Evolutionary conservation across 177 flowering plant genomes (phyloP).

Genomic region (Tripterygium wilfordii): DNA sequence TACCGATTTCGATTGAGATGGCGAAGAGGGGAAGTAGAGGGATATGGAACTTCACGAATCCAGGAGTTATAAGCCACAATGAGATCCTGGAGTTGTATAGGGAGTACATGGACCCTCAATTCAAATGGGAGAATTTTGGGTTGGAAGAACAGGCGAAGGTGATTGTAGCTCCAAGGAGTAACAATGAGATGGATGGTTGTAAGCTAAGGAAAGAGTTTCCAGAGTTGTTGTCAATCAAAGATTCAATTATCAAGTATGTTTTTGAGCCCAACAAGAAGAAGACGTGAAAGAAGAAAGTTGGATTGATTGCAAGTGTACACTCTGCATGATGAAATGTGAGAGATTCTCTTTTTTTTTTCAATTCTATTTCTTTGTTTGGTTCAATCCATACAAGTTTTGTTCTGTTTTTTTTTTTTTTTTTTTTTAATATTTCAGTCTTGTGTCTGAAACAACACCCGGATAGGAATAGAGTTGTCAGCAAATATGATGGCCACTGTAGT

Average conservation of each 20-base stretch:
- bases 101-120: slow-evolving; percentile 19
- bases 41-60: slow-evolving; percentile 37
- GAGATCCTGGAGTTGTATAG: slow-evolving; percentile 31
- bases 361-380: too few relatives aligned
- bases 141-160: slow-evolving; percentile 32
- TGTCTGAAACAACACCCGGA: too few relatives aligned
- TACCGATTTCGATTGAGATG: slow-evolving; percentile 33
- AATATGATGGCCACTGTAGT: too few relatives aligned
- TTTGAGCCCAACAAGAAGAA: slow-evolving; percentile 28
- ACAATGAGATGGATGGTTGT: slow-evolving; percentile 28
- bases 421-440: too few relatives aligned
- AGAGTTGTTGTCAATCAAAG: slow-evolving; percentile 23
- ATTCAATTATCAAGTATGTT: slow-evolving; percentile 26
- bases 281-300: too few relatives aligned
- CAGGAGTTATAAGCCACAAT: slow-evolving; percentile 31
- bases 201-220: slow-evolving; percentile 32
- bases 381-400: too few relatives aligned
- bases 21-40: slow-evolving; percentile 26
- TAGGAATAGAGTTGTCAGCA: too few relatives aligned
- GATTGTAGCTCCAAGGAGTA: slow-evolving; percentile 29
- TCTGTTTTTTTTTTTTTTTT: too few relatives aligned
- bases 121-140: slow-evolving; percentile 26
- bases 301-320: too few relatives aligned
- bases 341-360: too few relatives aligned
- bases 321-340: too few relatives aligned